Percentiles rank a stretch among this genome's conserved stretches.
These are phyloP conservation scores for Globisporangium solare DNA, from an alignment of 352 stramenopile genomes.

Conservation along the genomic window DNA sequence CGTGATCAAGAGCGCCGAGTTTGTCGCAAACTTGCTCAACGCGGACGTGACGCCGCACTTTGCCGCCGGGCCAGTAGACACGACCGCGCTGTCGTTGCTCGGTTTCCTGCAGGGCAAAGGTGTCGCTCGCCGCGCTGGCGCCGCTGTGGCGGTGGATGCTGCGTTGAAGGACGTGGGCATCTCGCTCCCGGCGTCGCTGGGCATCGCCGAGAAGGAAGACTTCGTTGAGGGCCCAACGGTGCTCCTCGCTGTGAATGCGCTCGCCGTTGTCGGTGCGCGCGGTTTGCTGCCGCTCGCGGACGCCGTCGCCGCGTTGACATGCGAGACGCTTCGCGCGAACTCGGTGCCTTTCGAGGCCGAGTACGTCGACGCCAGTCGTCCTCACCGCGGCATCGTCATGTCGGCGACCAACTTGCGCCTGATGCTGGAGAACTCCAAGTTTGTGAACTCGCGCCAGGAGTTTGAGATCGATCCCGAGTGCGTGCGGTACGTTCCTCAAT, in stretches of 20 bases:
- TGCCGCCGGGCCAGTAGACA: slow-evolving; percentile 18
- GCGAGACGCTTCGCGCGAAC: slow-evolving; percentile 64
- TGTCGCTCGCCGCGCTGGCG: slow-evolving; percentile 14
- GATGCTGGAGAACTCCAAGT: slow-evolving; percentile 88
- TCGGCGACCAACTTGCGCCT: slow-evolving; percentile 80
- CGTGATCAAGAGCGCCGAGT: slow-evolving; percentile 27
- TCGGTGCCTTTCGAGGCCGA: slow-evolving; percentile 78
- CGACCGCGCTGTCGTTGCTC: slow-evolving; percentile 22
- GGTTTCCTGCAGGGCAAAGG: slow-evolving; percentile 26
- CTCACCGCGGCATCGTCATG: slow-evolving; percentile 84
- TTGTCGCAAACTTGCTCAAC: slow-evolving; percentile 60
- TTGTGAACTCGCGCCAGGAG: slow-evolving; percentile 53
- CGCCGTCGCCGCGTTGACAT: slow-evolving; percentile 78
- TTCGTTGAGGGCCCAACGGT: slow-evolving; percentile 31
- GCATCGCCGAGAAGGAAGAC: slow-evolving; percentile 27
- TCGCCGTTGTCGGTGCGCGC: slow-evolving; percentile 61
- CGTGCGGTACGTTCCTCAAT: slow-evolving; percentile 72
- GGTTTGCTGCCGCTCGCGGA: slow-evolving; percentile 63
- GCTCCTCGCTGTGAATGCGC: slow-evolving; percentile 46
- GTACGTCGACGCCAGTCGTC: slow-evolving; percentile 72
- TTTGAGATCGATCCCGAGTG: slow-evolving; percentile 27
- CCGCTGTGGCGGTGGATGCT: slow-evolving; percentile 9
- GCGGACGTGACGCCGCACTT: slow-evolving; percentile 39
- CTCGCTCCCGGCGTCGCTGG: slow-evolving; percentile 33
- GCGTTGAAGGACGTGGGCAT: slow-evolving; percentile 27